Evolutionary conservation across 257 asterid species (phyloP), one percentile per base, ranked within the genome.

Genomic region (Lantana camara): DNA sequence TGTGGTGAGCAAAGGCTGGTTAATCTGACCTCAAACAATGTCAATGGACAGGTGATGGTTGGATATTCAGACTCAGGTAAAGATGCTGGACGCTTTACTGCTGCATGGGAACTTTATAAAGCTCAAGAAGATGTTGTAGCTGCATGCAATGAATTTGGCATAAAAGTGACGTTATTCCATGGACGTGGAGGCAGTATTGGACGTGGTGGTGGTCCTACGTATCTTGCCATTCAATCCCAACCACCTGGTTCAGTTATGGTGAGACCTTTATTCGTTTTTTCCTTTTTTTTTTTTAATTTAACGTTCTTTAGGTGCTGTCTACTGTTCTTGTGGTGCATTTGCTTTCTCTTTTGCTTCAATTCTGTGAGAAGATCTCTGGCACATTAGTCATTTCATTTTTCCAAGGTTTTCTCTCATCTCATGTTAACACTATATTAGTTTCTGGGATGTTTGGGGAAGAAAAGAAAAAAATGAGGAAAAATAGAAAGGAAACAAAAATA

Each of bases 111-210:
- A 75, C 96, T 93, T 21, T 93, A 93, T 79, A 93, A 93, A 83
- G 98, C 98, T 55, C 98, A 93, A 72, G 97, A 90, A 75, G 98
- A 90, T 60, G 97, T 93, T 48, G 88, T 84, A 22, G 96, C 95
- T 70, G 98, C 95, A 21, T 93, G 98, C 77, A 90, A 84, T 27
- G 96, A 83, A 57, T 85, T 61, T 58, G 96, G 93, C 48, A 90
- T 93, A 67, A 93, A 93, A 76, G 83, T 87, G 50, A 93, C 98
- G 60, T 81, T 93, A 27, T 93, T 93, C 83, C 98, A 93, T 66
- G 98, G 98, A n/a, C 97, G 97, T 34, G 98, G 98, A 57, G 98
- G 98, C 67, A 93, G 98, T 75, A 93, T 93, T 42, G 98, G 98
- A 6, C 96, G 98, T 17, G 99, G 99, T 64, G 99, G 99, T 51